Base-by-base conservation (phyloP, 352 stramenopile species). In the Globisporangium apiculatum region DNA sequence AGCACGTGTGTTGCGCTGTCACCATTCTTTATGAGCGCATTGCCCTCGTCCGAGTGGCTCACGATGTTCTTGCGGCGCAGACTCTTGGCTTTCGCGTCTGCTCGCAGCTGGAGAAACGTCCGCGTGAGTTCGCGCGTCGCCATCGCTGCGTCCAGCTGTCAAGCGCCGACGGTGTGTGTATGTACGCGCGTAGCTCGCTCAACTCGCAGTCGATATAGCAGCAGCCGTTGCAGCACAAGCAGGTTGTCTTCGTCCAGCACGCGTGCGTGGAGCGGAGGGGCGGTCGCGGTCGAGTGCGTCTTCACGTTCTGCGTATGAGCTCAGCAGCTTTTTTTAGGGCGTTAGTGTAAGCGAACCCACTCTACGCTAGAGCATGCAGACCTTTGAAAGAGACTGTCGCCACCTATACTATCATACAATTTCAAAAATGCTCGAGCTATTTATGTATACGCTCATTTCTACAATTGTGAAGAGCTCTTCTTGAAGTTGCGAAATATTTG, bases 21-120 rank as follows among this genome's bases (percentile, higher is more conserved):
- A 43, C 57, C 65, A 53, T 72, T 87, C 64, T 81, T 75, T 58
- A 88, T 86, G 41, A 91, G 71, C 60, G 73, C 80, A 60, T 84
- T 64, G 58, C 68, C 77, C 54, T 89, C 79, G 18, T 89, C 79
- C 37, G 66, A 68, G 57, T 86, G 76, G 62, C 69, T 73, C 56
- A 86, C 75, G 61, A 94, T 94, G 66, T 94, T 91, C 66, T 88
- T 89, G 51, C 84, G 84, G 57, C 84, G 78, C 62, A 89, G 72
- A 31, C 83, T 87, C 65, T 91, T 94, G 61, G 80, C 82, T 66
- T 91, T 92, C 58, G 81, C 82, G 65, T 92, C 76, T 42, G 68
- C 71, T 38, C 84, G 81, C 60, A 91, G 67, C 67, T 86, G 75
- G 53, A 79, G 51, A 66, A 89, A 94, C 56, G 72, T 51, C 7